Conservation (phyloP, 208 protist genomes). For the Trypanosoma brucei region DNA sequence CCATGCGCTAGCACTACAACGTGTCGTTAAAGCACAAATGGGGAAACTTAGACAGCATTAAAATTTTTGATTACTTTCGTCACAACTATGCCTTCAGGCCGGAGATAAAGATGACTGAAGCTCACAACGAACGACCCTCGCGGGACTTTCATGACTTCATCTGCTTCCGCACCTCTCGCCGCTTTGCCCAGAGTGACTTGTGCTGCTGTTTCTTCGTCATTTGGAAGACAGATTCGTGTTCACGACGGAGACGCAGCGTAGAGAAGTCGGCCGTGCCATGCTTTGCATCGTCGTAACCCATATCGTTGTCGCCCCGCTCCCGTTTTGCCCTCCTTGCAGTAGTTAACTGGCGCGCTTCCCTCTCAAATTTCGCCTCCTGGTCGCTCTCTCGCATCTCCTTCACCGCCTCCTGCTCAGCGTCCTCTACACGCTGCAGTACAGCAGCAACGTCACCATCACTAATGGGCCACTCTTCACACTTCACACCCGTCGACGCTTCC, state of each 20-base stretch:
- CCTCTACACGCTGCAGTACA: slow-evolving; percentile 86
- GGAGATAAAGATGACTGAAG: too few species aligned
- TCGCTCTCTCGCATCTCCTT: slow-evolving; percentile 86
- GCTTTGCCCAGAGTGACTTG: slow-evolving; percentile 83
- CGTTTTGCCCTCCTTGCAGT: slow-evolving; percentile 76
- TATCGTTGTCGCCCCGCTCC: slow-evolving; percentile 67
- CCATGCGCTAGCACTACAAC: too few species aligned
- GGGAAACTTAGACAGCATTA: background rate
- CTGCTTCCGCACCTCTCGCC: slow-evolving; percentile 55
- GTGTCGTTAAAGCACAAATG: too few species aligned
- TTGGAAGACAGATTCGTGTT: slow-evolving; percentile 85
- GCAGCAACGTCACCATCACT: slow-evolving; percentile 65
- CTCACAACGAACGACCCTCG: background rate
- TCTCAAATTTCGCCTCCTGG: slow-evolving; percentile 73
- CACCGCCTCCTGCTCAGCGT: slow-evolving; percentile 88
- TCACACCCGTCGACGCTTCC: slow-evolving; percentile 93
- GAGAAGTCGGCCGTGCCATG: slow-evolving; percentile 76
- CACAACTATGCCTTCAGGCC: too few species aligned
- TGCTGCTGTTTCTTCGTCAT: slow-evolving; percentile 87
- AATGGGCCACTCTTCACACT: slow-evolving; percentile 85
- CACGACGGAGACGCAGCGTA: slow-evolving; percentile 79
- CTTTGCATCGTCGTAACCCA: slow-evolving; percentile 86
- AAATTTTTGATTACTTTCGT: background rate
- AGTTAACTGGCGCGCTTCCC: slow-evolving; percentile 60
- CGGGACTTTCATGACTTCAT: slow-evolving; percentile 14